Base-by-base conservation (phyloP, 768 basidiomycete species). In the Coprinopsis sp. region DNA sequence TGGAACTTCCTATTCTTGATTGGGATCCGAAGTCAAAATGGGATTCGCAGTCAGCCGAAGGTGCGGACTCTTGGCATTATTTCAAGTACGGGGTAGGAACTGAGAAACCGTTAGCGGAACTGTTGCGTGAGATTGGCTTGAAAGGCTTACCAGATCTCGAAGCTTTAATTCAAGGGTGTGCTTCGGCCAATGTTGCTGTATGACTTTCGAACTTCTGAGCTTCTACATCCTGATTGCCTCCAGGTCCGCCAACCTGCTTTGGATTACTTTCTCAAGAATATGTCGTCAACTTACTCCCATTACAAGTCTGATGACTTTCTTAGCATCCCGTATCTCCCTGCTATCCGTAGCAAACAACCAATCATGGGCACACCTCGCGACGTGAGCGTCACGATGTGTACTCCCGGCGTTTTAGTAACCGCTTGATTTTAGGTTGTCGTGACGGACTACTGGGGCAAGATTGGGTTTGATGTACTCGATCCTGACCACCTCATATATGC, bases 1-100 rank as follows among this genome's bases (percentile, higher is more conserved):
- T 98, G 5, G 77, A 78, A 6, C 65, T 98, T 19, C 91, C 94
- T 3, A 59, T 96, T 2, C 72, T 98, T 34, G 91, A 92, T 54
- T 99, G 95, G 95, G 85, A 87, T 1, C 70, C 69, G 22, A 71
- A 81, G 49, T 66, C 67, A 1, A 92, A 86, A 61, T 99, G 95
- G 95, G 76, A 78, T 49, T 64, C 72, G 3, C 77, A 75, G 8
- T 91, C 91, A 0, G 91, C 92, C 22, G 94, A 96, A 83, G 92
- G 93, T 87, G 31, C 24, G 34, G 19, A 66, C 46, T 19, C 4
- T n/a, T n/a, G 31, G 21, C 38, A 6, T 14, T 25, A 22, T 33
- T 48, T 42, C 42, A 16, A 28, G 14, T 36, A 10, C 49, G 30
- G 14, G n/a, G n/a, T 38, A 27, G 30, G 33, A 29, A 7, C 16